phyloP scores from a whole-genome alignment of 108 stramenopile species.

The Epipyxis sp. region DNA sequence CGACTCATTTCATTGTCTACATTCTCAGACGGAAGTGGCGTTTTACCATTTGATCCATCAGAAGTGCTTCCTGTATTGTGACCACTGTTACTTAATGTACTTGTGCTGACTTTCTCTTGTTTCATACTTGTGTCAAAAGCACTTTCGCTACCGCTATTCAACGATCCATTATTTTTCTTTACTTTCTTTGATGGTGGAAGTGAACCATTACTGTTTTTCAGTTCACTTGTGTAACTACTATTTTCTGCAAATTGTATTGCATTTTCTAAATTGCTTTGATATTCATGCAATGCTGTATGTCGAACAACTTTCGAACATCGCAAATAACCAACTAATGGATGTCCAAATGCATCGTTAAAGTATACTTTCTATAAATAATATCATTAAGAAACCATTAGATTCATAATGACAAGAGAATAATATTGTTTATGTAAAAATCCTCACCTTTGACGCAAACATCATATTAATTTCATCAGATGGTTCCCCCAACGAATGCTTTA shows the following conservation, averaged over 20 bases:
- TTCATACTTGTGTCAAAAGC: neutral
- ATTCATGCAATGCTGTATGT: neutral
- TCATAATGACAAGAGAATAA: neutral
- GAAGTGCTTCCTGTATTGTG: neutral
- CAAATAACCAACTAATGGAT: conserved; percentile 10
- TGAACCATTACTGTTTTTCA: neutral
- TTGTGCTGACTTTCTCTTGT: neutral
- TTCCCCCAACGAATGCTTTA: neutral
- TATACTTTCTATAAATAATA: neutral
- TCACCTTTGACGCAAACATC: neutral
- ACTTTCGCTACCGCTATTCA: neutral
- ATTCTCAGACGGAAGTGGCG: neutral
- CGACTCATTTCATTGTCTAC: neutral
- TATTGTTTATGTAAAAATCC: neutral
- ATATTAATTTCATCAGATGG: neutral
- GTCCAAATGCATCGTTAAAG: conserved; percentile 5
- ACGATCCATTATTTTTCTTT: neutral
- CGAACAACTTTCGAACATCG: conserved; percentile 23
- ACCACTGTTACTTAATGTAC: neutral
- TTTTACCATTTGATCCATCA: neutral
- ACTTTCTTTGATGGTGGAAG: neutral
- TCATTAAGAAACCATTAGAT: neutral
- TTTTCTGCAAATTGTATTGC: neutral
- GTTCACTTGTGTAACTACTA: neutral
- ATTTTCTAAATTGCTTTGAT: neutral